Evolutionary conservation across 257 asterid species (phyloP).

Genomic region (Leptodermis oblonga): DNA sequence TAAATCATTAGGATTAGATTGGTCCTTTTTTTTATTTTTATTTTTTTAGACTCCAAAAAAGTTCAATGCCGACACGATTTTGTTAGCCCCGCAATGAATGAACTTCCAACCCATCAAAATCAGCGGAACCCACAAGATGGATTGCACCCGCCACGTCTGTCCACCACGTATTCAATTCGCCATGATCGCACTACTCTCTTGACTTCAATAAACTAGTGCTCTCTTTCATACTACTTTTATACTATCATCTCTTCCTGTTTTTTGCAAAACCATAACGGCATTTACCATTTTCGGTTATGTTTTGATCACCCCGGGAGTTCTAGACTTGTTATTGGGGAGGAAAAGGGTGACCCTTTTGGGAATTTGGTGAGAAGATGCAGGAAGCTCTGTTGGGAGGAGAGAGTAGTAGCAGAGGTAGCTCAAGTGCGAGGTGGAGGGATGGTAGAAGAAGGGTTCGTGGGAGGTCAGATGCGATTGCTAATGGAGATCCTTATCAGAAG

Average conservation of each 20-base stretch:
- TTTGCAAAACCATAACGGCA: not conserved
- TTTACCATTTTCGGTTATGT: slow-evolving; percentile 2
- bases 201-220: no score
- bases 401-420: slow-evolving; percentile 30
- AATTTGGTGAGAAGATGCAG: slow-evolving; percentile 40
- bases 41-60: no score
- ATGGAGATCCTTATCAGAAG: slow-evolving; percentile 73
- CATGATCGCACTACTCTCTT: not conserved
- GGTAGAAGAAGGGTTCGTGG: slow-evolving; percentile 23
- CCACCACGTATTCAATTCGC: not conserved
- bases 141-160: not conserved
- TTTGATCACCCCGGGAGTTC: not conserved
- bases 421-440: slow-evolving; percentile 5
- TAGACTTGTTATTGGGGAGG: not conserved
- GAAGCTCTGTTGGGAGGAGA: slow-evolving; percentile 43
- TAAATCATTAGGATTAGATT: no score
- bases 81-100: not conserved
- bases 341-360: slow-evolving; percentile 2
- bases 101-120: no score
- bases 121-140: no score
- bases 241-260: not conserved
- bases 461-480: slow-evolving; percentile 70
- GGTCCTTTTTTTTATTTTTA: no score
- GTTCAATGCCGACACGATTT: not conserved
- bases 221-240: no score